Evolutionary conservation across 2,329 filamentous ascomycete species (phyloP).

Genomic region (Coniochaeta sp.): DNA sequence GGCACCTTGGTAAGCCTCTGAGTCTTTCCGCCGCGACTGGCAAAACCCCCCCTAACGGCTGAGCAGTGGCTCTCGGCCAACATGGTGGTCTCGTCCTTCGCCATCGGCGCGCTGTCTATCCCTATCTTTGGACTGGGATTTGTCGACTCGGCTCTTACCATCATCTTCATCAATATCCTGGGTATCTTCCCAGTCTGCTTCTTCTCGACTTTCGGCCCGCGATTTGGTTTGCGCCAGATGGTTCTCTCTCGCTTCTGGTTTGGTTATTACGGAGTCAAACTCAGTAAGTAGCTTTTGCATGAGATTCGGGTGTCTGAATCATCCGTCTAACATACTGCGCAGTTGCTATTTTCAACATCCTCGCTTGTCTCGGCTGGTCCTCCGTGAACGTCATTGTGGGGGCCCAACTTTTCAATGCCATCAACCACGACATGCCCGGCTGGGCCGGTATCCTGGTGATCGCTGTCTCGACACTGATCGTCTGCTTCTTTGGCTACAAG

Average conservation of each 20-base stretch:
- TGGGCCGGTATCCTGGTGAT: slow-evolving; percentile 71
- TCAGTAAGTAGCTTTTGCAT: slow-evolving; percentile 45
- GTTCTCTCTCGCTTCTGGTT: slow-evolving; percentile 73
- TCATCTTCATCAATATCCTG: slow-evolving; percentile 69
- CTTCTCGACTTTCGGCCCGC: slow-evolving; percentile 70
- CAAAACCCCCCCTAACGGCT: neutral
- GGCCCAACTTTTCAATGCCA: slow-evolving; percentile 67
- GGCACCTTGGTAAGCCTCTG: slow-evolving; percentile 56
- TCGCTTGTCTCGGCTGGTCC: slow-evolving; percentile 69
- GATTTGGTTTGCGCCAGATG: slow-evolving; percentile 72
- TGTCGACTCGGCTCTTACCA: slow-evolving; percentile 62
- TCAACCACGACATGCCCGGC: slow-evolving; percentile 62
- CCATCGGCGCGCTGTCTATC: slow-evolving; percentile 64
- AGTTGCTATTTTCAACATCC: slow-evolving; percentile 63
- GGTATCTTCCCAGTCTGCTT: slow-evolving; percentile 67
- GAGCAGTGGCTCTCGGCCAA: slow-evolving; percentile 67
- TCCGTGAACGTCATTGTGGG: slow-evolving; percentile 74
- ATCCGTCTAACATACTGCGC: slow-evolving; percentile 5
- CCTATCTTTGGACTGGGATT: slow-evolving; percentile 65
- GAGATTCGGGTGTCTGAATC: neutral
- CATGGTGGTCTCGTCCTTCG: slow-evolving; percentile 70
- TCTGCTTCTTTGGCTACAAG: slow-evolving; percentile 70
- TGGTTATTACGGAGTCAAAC: slow-evolving; percentile 61
- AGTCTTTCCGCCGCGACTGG: neutral
- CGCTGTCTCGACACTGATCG: slow-evolving; percentile 55